phyloP scores from a whole-genome alignment of 805 yeast genomes.

The Metschnikowia koreensis region DNA sequence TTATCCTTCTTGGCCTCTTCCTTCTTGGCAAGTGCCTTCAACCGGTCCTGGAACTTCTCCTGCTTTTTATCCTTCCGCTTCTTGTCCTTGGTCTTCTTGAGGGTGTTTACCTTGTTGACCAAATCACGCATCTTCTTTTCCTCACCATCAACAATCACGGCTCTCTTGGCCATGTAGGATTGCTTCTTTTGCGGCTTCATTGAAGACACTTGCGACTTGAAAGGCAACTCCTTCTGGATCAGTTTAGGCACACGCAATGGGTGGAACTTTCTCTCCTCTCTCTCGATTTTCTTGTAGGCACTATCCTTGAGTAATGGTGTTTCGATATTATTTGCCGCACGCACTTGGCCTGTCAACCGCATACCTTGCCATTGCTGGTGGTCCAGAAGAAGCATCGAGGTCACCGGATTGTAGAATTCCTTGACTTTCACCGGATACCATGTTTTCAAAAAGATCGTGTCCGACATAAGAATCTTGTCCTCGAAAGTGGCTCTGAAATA shows the following conservation, averaged over 20 bases:
- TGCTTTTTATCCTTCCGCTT: constrained; percentile 71
- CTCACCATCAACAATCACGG: constrained; percentile 88
- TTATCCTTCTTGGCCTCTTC: constrained; percentile 71
- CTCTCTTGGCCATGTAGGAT: constrained; percentile 83
- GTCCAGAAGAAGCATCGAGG: constrained; percentile 74
- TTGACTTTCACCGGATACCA: constrained; percentile 96
- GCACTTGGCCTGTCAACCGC: constrained; percentile 90
- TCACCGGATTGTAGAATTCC: constrained; percentile 92
- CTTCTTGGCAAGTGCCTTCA: constrained; percentile 71
- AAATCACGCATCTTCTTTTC: constrained; percentile 91
- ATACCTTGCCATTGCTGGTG: constrained; percentile 94
- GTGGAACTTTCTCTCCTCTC: constrained; percentile 82
- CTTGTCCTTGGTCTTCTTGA: constrained; percentile 80
- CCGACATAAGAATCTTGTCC: constrained; percentile 89
- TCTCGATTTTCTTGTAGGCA: constrained; percentile 68
- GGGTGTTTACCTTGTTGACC: constrained; percentile 81
- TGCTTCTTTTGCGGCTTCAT: constrained; percentile 85
- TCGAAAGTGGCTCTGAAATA: constrained; percentile 95
- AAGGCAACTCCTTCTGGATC: constrained; percentile 77
- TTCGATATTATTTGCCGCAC: constrained; percentile 68
- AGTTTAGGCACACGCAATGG: constrained; percentile 83
- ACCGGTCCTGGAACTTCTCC: constrained; percentile 70
- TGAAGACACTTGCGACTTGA: constrained; percentile 83
- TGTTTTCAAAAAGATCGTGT: constrained; percentile 83
- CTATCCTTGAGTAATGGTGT: constrained; percentile 58